A percentile compares a stretch with the other conserved stretches of the same genome.
Evolutionary conservation across 805 yeast species (phyloP).

Genomic region (Jamesozyma gamospora): DNA sequence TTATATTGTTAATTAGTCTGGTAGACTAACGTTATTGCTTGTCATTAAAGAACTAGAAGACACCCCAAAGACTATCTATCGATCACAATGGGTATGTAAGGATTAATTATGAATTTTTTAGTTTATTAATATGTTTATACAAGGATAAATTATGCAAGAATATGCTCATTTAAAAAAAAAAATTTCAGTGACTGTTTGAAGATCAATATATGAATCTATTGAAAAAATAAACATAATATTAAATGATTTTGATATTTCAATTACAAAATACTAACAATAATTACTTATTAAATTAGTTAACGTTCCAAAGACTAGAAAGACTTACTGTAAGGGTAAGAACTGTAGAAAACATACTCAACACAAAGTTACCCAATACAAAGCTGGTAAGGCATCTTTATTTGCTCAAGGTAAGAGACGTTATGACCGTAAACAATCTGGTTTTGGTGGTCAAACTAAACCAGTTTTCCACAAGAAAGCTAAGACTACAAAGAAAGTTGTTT

Average conservation of each 20-base stretch:
- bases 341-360: slow-evolving; percentile 99
- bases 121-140: no score
- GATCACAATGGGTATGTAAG: slow-evolving; percentile 26
- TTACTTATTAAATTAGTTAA: slow-evolving; percentile 51
- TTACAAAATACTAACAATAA: no score
- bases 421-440: slow-evolving; percentile 99
- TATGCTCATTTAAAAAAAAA: no score
- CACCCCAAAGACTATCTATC: slow-evolving; percentile 13
- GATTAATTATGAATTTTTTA: no score
- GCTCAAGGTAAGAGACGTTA: slow-evolving; percentile 99
- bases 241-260: no score
- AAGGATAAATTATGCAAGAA: no score
- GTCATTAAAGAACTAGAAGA: not conserved
- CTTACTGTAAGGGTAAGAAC: slow-evolving; percentile 98
- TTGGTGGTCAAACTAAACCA: slow-evolving; percentile 99
- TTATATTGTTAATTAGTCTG: no score
- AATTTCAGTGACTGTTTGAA: no score
- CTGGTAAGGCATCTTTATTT: slow-evolving; percentile 98
- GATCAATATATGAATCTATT: no score
- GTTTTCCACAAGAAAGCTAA: slow-evolving; percentile 99
- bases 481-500: slow-evolving; percentile 99
- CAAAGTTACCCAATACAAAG: slow-evolving; percentile 99
- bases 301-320: slow-evolving; percentile 99
- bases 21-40: not conserved
- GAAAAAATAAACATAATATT: no score